phyloP scores from a whole-genome alignment of 148 eudicot genomes.

The Polygonum maritimum region DNA sequence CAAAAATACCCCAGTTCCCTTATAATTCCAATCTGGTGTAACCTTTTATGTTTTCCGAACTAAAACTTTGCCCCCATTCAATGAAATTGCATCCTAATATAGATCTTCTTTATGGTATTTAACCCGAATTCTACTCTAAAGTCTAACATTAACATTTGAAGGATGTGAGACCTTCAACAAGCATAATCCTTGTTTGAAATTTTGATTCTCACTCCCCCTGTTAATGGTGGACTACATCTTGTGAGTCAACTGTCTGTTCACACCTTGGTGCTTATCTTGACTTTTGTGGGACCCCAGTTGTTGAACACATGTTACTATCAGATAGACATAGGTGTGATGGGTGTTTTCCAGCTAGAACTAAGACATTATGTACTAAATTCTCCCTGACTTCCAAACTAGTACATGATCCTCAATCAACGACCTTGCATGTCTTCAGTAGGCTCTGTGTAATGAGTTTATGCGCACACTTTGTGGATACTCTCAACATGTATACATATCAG shows the following conservation, averaged over 20 bases:
- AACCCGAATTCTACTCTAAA: no score
- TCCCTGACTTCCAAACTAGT: slow-evolving; percentile 1
- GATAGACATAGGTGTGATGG: neutral
- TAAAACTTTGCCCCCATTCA: no score
- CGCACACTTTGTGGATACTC: neutral
- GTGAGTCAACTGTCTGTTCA: neutral
- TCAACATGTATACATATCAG: neutral
- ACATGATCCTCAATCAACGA: neutral
- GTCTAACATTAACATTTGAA: no score
- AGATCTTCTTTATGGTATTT: no score
- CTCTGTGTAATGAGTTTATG: neutral
- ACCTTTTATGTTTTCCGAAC: neutral
- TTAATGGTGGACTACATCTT: neutral
- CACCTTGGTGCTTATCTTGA: neutral
- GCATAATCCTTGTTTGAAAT: neutral
- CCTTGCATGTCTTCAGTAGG: neutral
- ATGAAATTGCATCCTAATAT: no score
- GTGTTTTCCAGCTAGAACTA: neutral
- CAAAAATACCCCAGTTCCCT: neutral
- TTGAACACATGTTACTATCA: neutral
- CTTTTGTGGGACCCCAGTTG: neutral
- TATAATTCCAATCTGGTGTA: neutral
- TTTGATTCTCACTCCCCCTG: neutral
- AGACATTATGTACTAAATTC: neutral
- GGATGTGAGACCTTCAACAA: neutral